Conservation (phyloP, 306 rosid species). For the Acacia melanoxylon region DNA sequence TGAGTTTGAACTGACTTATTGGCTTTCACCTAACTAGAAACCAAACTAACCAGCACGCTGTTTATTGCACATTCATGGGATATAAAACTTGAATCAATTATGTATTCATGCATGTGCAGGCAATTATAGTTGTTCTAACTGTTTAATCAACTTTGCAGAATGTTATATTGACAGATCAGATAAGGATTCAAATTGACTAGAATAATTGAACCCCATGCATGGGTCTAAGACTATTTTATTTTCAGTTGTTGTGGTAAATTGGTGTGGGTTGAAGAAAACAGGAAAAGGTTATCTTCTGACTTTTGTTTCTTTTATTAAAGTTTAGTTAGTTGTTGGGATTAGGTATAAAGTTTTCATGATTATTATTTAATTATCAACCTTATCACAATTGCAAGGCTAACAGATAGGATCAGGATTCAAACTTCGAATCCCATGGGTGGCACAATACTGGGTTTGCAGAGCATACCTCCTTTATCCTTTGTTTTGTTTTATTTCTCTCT, state of each 20-base stretch:
- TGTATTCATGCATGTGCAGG: constrained; percentile 10
- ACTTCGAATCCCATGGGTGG: constrained; percentile 9
- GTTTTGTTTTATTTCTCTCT: not conserved
- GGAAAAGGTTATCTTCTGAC: not conserved
- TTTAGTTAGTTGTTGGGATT: not conserved
- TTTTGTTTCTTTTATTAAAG: not conserved
- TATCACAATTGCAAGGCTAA: constrained; percentile 25
- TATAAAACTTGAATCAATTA: not conserved
- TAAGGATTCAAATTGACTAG: not conserved
- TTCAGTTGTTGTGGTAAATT: not conserved
- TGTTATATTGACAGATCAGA: not conserved
- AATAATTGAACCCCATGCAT: not conserved
- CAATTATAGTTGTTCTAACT: not conserved
- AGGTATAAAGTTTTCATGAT: not conserved
- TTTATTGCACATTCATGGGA: not conserved
- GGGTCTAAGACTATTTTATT: not conserved
- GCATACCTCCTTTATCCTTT: not conserved
- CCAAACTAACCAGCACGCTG: not conserved
- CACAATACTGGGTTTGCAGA: not conserved
- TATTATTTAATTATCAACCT: constrained; percentile 37
- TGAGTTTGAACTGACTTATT: not conserved
- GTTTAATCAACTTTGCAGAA: not conserved
- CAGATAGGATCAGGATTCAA: constrained; percentile 32
- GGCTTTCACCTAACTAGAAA: not conserved
- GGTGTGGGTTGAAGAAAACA: not conserved